Conservation (phyloP, 176 grass and related monocot genomes). For the sorghum (Sorghum bicolor) region Sorghum_bicolor_NCBIv3 NC_012877.2:55686501-55687000, state of each 20-base stretch:
- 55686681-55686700: neutral
- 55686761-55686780: constrained; percentile 70
- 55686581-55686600: constrained; percentile 77
- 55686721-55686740: constrained; percentile 85
- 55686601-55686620: neutral
- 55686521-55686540: constrained; percentile 78
- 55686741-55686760: constrained; percentile 76
- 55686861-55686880: constrained; percentile 42
- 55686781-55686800: neutral
- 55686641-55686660: constrained; percentile 2
- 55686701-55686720: constrained; percentile 72
- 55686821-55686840: neutral
- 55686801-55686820: neutral
- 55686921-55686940: constrained; percentile 58
- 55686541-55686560: constrained; percentile 70
- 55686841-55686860: neutral
- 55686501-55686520: constrained; percentile 69
- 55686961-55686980: neutral
- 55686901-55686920: constrained; percentile 61
- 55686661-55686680: neutral
- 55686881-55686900: constrained; percentile 83
- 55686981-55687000: neutral
- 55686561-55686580: constrained; percentile 90
- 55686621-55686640: neutral
- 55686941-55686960: constrained; percentile 24